Conservation (phyloP, 1,284 basidiomycete species). For the Phaffia rhodozyma region DNA sequence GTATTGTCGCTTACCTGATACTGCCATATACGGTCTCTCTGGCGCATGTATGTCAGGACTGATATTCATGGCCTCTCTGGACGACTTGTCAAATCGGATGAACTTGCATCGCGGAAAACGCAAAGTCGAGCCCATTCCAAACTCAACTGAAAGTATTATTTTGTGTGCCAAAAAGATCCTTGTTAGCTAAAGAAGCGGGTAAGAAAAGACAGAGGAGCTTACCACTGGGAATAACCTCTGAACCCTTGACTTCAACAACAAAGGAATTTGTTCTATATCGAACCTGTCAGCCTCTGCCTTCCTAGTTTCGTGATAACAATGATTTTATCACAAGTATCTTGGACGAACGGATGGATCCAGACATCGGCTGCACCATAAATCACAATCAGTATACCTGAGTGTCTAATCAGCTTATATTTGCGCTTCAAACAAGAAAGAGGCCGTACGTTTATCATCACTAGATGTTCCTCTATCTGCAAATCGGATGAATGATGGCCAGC, state of each 20-base stretch:
- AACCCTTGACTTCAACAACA: slow-evolving; percentile 77
- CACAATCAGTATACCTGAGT: neutral
- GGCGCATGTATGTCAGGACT: too few relatives aligned
- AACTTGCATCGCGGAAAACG: slow-evolving; percentile 72
- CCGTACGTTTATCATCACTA: slow-evolving; percentile 35
- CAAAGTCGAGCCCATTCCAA: slow-evolving; percentile 56
- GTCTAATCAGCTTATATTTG: neutral
- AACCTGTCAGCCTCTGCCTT: neutral
- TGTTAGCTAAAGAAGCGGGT: neutral
- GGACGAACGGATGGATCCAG: slow-evolving; percentile 34
- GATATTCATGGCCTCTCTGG: too few relatives aligned
- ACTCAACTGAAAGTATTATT: slow-evolving; percentile 44
- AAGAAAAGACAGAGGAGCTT: slow-evolving; percentile 19
- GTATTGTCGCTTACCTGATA: too few relatives aligned
- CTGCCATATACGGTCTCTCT: too few relatives aligned
- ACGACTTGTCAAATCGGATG: slow-evolving; percentile 41
- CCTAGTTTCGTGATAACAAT: too few relatives aligned
- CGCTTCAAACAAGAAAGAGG: neutral
- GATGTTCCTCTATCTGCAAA: slow-evolving; percentile 25
- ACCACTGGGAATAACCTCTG: slow-evolving; percentile 69
- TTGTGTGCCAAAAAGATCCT: too few relatives aligned
- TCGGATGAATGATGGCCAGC: slow-evolving; percentile 27
- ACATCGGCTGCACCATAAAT: slow-evolving; percentile 31
- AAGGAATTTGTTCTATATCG: slow-evolving; percentile 27
- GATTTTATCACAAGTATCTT: too few relatives aligned